Conservation (phyloP, 495 filamentous ascomycete genomes). For the Alectoria sarmentosa region DNA sequence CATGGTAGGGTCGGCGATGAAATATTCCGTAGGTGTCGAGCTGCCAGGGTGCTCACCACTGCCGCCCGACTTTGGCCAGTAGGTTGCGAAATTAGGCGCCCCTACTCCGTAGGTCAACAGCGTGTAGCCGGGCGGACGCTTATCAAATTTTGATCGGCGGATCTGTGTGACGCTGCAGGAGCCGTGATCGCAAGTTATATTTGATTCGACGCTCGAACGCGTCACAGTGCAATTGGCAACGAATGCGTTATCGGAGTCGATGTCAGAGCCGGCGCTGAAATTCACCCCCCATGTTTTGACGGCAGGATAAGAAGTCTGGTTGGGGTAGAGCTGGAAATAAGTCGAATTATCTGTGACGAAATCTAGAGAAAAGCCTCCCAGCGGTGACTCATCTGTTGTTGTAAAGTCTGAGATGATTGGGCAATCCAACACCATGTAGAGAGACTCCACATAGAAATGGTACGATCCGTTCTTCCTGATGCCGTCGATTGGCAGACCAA, state of each 20-base stretch:
- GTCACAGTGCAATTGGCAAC: neutral
- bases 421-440: neutral
- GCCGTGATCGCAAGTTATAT: neutral
- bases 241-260: neutral
- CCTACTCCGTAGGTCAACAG: neutral
- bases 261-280: neutral
- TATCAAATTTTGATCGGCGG: neutral
- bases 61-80: neutral
- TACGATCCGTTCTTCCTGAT: neutral
- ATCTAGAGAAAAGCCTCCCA: neutral
- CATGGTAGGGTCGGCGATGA: neutral
- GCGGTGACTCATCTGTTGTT: no score
- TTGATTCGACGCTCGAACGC: conserved; percentile 1
- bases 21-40: neutral
- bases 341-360: no score
- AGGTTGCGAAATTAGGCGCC: neutral
- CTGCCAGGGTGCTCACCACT: neutral
- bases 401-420: neutral
- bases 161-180: neutral
- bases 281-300: neutral
- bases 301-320: neutral
- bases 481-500: neutral
- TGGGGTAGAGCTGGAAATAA: neutral
- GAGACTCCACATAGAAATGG: neutral
- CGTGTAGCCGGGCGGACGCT: conserved; percentile 1